Conservation (phyloP, 768 basidiomycete species). For the Hebeloma cylindrosporum region DNA sequence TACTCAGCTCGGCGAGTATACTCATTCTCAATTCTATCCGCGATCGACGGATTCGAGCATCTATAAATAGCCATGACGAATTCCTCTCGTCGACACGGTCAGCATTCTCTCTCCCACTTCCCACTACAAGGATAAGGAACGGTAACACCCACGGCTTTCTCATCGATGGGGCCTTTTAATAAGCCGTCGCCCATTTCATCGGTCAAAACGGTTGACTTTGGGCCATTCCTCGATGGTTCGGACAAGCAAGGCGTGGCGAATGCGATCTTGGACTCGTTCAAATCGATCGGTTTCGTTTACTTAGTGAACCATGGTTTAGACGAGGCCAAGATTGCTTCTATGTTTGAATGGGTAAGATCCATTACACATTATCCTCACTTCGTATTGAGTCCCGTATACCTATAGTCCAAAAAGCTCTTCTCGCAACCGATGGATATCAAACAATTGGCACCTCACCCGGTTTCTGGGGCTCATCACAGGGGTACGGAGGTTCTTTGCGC, state of each 20-base stretch:
- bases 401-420: slow-evolving; percentile 43
- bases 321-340: slow-evolving; percentile 33
- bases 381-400: not conserved
- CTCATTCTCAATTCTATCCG: no score
- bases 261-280: slow-evolving; percentile 45
- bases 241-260: slow-evolving; percentile 40
- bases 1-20: no score
- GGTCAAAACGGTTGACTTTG: slow-evolving; percentile 50
- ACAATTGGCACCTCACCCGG: slow-evolving; percentile 45
- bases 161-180: no score
- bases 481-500: slow-evolving; percentile 29
- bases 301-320: slow-evolving; percentile 43
- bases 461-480: slow-evolving; percentile 44
- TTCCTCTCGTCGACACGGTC: no score
- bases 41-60: no score
- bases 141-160: no score
- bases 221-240: slow-evolving; percentile 39
- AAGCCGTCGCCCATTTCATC: no score
- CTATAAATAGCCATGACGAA: no score
- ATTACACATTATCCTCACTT: not conserved
- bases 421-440: slow-evolving; percentile 37
- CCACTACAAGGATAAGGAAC: no score
- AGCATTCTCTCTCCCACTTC: no score
- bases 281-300: slow-evolving; percentile 48
- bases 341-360: slow-evolving; percentile 47